These are phyloP conservation scores for Hysterium pulicare DNA, from an alignment of 2,329 filamentous ascomycete genomes.

Conservation along the genomic window DNA sequence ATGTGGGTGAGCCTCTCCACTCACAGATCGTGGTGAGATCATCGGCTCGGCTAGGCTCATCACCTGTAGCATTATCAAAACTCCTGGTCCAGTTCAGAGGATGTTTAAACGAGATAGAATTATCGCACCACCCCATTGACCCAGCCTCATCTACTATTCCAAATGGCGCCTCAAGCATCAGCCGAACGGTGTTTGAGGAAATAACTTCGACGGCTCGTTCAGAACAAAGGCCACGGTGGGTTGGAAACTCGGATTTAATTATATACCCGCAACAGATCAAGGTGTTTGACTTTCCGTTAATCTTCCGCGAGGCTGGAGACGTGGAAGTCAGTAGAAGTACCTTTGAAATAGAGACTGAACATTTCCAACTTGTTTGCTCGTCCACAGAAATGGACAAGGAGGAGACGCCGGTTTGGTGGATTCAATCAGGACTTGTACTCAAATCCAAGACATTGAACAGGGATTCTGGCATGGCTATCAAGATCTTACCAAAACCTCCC, in stretches of 20 bases:
- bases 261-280: constrained; percentile 65
- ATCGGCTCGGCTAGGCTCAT: constrained; percentile 42
- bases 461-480: constrained; percentile 53
- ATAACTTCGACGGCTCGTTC: constrained; percentile 13
- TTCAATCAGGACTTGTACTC: constrained; percentile 17
- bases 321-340: constrained; percentile 63
- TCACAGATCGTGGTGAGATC: constrained; percentile 55
- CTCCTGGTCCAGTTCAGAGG: constrained; percentile 54
- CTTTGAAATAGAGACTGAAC: constrained; percentile 60
- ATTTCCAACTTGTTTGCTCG: constrained; percentile 66
- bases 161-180: constrained; percentile 12
- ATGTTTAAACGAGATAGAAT: constrained; percentile 30
- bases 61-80: constrained; percentile 47
- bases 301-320: constrained; percentile 78
- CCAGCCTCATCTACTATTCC: constrained; percentile 4
- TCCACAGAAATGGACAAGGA: constrained; percentile 44
- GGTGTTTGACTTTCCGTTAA: constrained; percentile 68
- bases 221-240: constrained; percentile 40
- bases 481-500: constrained; percentile 81
- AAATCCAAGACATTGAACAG: constrained; percentile 29
- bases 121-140: constrained; percentile 23
- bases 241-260: constrained; percentile 61
- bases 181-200: constrained; percentile 26
- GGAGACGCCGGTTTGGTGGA: constrained; percentile 32
- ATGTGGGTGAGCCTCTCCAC: constrained; percentile 57